These are phyloP conservation scores for Phytophthora crassamura DNA, from an alignment of 352 stramenopile genomes.

Conservation along the genomic window DNA sequence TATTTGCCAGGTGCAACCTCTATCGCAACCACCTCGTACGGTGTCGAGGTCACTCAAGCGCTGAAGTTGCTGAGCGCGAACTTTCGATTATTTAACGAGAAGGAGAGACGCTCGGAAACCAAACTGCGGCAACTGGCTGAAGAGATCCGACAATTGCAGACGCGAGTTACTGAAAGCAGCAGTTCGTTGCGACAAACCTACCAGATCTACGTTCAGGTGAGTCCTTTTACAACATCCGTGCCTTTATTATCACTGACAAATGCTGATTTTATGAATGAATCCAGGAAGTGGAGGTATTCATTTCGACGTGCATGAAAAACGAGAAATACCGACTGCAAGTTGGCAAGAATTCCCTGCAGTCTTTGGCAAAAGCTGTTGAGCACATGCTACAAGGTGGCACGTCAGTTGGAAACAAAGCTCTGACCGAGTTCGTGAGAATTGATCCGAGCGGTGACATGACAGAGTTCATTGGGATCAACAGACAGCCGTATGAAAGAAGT, in stretches of 20 bases:
- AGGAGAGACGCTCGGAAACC: constrained; percentile 45
- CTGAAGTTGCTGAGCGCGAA: constrained; percentile 37
- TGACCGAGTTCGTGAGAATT: constrained; percentile 61
- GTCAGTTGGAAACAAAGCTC: constrained; percentile 42
- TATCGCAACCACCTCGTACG: constrained; percentile 23
- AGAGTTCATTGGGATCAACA: constrained; percentile 67
- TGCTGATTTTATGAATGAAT: background rate
- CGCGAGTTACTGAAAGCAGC: constrained; percentile 41
- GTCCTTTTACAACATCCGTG: constrained; percentile 2
- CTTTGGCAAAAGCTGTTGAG: constrained; percentile 71
- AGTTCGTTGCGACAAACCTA: constrained; percentile 51
- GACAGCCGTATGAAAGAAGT: constrained; percentile 52
- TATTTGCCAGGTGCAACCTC: constrained; percentile 33
- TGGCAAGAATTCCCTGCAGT: constrained; percentile 78
- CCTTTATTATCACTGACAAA: background rate
- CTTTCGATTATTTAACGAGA: constrained; percentile 37
- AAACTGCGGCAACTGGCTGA: constrained; percentile 59
- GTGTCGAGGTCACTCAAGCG: constrained; percentile 41
- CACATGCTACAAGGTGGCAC: constrained; percentile 57
- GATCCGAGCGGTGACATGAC: constrained; percentile 59
- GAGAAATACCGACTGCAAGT: constrained; percentile 87
- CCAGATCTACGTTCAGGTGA: constrained; percentile 69
- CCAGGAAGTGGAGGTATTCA: constrained; percentile 78
- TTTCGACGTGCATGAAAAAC: constrained; percentile 87
- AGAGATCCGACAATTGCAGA: constrained; percentile 52